Evolutionary conservation across 2,329 filamentous ascomycete genomes (phyloP).

Genomic region (Corinectria fuckeliana): DNA sequence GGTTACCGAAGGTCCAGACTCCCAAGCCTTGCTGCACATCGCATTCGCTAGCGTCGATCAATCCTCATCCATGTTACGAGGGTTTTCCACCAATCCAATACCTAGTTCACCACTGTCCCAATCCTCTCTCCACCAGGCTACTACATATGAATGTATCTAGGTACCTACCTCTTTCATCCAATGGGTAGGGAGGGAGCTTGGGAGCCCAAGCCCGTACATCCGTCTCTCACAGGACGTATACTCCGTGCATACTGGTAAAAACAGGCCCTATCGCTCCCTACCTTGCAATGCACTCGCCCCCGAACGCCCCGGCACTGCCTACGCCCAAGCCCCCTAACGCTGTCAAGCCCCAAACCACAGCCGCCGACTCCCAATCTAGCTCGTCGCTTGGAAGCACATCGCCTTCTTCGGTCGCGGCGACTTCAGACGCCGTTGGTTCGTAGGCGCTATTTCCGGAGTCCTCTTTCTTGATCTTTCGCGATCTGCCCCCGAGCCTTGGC

Average conservation of each 20-base stretch:
- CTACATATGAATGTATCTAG: no score
- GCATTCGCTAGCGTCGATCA: not conserved
- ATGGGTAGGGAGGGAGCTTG: not conserved
- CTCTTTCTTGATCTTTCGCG: constrained; percentile 28
- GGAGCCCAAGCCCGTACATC: not conserved
- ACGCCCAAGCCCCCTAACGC: constrained; percentile 52
- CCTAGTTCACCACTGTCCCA: not conserved
- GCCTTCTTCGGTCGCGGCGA: constrained; percentile 44
- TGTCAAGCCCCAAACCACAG: constrained; percentile 54
- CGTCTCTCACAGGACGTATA: no score
- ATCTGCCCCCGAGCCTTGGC: constrained; percentile 2
- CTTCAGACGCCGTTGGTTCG: constrained; percentile 44
- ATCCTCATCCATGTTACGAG: not conserved
- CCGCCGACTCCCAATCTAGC: constrained; percentile 52
- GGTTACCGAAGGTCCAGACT: not conserved
- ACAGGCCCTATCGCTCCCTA: constrained; percentile 23
- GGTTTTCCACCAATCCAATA: not conserved
- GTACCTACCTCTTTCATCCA: not conserved
- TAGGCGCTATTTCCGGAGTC: constrained; percentile 44
- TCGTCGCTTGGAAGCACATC: constrained; percentile 46
- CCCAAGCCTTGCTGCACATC: not conserved
- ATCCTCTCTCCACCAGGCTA: not conserved
- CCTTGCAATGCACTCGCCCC: constrained; percentile 53
- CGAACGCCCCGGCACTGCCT: constrained; percentile 54
- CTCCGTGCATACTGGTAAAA: no score